A percentile compares a stretch with the other conserved stretches of the same genome.
phyloP scores from a whole-genome alignment of 352 stramenopile species.

The Phytophthora agathidicida region DNA sequence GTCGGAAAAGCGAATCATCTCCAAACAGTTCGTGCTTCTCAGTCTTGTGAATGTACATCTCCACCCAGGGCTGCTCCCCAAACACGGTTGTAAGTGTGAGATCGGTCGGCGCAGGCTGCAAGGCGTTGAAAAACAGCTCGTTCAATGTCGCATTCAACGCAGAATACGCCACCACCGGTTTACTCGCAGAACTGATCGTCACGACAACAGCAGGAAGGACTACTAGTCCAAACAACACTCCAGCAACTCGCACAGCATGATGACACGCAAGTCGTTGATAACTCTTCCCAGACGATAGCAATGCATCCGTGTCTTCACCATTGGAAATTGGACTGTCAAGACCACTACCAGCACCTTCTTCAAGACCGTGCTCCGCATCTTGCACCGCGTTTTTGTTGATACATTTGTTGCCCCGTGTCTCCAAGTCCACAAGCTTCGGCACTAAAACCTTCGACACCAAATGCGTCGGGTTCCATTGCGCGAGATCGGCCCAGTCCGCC shows the following conservation, averaged over 20 bases:
- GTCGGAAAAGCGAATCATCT: constrained; percentile 21
- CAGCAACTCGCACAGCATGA: constrained; percentile 7
- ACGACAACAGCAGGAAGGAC: constrained; percentile 17
- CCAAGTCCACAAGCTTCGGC: constrained; percentile 17
- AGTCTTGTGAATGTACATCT: constrained; percentile 25
- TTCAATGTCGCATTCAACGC: constrained; percentile 35
- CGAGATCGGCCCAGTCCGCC: constrained; percentile 15
- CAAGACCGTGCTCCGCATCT: neutral
- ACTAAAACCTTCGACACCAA: constrained; percentile 15
- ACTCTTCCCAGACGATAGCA: constrained; percentile 4
- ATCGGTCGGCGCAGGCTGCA: constrained; percentile 13
- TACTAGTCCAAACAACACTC: constrained; percentile 9
- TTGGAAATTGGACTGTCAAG: neutral
- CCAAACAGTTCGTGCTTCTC: constrained; percentile 28
- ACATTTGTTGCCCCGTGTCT: constrained; percentile 15
- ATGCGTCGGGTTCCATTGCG: constrained; percentile 21
- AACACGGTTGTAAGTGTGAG: constrained; percentile 1
- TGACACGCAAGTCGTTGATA: constrained; percentile 6
- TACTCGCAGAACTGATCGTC: constrained; percentile 8
- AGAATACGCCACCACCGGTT: constrained; percentile 20
- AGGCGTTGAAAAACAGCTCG: constrained; percentile 23
- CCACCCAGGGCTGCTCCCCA: constrained; percentile 7
- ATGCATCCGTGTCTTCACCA: constrained; percentile 8
- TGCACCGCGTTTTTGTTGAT: constrained; percentile 28
- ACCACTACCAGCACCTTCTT: neutral